These are phyloP conservation scores for Pseudoscleropodium purum DNA, from an alignment of 225 moss, liverwort and hornwort genomes.

Conservation along the genomic window DNA sequence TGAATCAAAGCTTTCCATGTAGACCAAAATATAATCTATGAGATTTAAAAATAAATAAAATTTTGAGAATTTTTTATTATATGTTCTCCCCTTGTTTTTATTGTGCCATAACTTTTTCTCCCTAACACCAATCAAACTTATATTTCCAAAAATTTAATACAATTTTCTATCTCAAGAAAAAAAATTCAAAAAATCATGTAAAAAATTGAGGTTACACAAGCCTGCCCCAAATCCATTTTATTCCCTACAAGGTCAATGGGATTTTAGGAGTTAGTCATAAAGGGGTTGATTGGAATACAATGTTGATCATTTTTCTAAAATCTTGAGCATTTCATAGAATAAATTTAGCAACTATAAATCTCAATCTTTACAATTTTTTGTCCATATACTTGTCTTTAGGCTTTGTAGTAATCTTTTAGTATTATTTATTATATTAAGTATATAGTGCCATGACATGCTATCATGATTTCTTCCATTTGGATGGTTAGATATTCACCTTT, in stretches of 20 bases:
- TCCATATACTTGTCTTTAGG: neutral
- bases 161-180: too few relatives aligned
- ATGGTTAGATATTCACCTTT: neutral
- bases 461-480: neutral
- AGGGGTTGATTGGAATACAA: neutral
- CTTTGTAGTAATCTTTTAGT: neutral
- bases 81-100: too few relatives aligned
- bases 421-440: too few relatives aligned
- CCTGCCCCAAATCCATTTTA: neutral
- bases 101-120: too few relatives aligned
- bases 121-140: too few relatives aligned
- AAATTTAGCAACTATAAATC: neutral
- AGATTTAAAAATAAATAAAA: too few relatives aligned
- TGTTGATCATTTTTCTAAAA: neutral
- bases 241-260: rapidly evolving
- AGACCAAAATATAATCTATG: too few relatives aligned
- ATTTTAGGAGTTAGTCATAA: neutral
- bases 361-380: neutral
- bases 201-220: neutral
- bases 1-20: too few relatives aligned
- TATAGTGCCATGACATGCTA: rapidly evolving
- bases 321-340: neutral
- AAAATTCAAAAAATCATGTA: too few relatives aligned
- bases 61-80: too few relatives aligned
- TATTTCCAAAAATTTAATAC: too few relatives aligned